Percentiles rank a stretch among this genome's conserved stretches.
phyloP scores from a whole-genome alignment of 352 stramenopile genomes.

The Saprolegnia parasitica region DNA sequence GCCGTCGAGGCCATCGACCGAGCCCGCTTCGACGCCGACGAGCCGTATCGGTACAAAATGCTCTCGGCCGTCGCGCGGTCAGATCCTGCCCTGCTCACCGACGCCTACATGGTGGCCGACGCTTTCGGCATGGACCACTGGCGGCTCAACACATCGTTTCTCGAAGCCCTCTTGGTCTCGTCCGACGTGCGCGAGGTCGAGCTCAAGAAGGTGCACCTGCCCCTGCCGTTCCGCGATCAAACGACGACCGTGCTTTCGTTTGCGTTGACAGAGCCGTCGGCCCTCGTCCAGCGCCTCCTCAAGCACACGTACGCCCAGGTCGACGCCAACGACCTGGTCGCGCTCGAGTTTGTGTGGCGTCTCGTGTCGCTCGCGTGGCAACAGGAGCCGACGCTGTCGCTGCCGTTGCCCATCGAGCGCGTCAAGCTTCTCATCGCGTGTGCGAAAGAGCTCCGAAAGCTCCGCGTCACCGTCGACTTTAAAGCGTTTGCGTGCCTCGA shows the following conservation, averaged over 20 bases:
- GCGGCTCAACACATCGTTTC: constrained; percentile 7
- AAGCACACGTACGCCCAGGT: background rate
- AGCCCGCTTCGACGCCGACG: constrained; percentile 4
- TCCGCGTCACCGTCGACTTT: constrained; percentile 7
- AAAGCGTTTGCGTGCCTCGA: constrained; percentile 11
- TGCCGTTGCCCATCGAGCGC: constrained; percentile 13
- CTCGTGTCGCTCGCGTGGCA: constrained; percentile 11
- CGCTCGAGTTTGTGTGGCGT: constrained; percentile 19
- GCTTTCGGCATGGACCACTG: constrained; percentile 15
- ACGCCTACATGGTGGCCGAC: background rate
- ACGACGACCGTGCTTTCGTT: constrained; percentile 10
- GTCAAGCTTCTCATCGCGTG: constrained; percentile 21
- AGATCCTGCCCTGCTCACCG: background rate
- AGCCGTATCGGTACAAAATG: constrained; percentile 12
- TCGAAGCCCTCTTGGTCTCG: constrained; percentile 5
- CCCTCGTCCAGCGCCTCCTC: constrained; percentile 3
- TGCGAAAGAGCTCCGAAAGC: constrained; percentile 18
- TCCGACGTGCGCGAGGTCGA: constrained; percentile 8
- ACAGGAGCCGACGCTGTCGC: background rate
- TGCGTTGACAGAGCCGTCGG: background rate
- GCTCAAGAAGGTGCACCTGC: constrained; percentile 19
- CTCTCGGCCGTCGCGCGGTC: background rate
- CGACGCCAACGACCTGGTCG: constrained; percentile 2
- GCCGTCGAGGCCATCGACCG: background rate
- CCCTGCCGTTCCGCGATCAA: background rate